Base-by-base conservation (phyloP, 257 asterid species). In the Solanum gracilifrons region DNA sequence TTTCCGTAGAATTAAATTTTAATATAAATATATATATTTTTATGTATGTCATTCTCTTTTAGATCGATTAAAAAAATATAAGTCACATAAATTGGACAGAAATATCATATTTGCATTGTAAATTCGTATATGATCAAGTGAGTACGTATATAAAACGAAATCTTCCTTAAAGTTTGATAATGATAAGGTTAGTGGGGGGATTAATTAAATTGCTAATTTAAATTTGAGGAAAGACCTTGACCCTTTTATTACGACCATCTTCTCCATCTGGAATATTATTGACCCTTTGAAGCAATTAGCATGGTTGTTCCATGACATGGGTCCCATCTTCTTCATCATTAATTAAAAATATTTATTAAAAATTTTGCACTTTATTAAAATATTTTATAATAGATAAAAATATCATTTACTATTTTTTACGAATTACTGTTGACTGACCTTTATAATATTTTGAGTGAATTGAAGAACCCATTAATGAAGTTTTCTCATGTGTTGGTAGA, bases 191-290 rank as follows among this genome's bases (percentile, higher is more conserved):
- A 69, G 84, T 86, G 68, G 27, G 7, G 36, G 88, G 31, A 21
- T 21, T 74, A 74, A 41, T 43, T 80, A 27, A 29, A 25, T 41
- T 76, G 62, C 76, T 87, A 32, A 72, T 72, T 86, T 41, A 41
- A 13, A 29, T 79, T 79, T 43, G 16, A 41, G 62, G 39, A 16
- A 79, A 20, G 87, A 87, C 41, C 66, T 88, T 90, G 92, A 88
- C 92, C 33, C 69, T 58, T 46, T 43, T 69, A 79, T 76, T 79
- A 83, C 5, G 91, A 89, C 92, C 92, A 43, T 79, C 66, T 86
- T 88, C 93, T 88, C 88, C 90, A 89, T 86, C 9, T 43, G 55
- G 82, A 74, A 37, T 82, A 27, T 41, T 83, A 76, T 86, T 86
- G 20, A 74, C 62, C 85, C 39, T 46, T 46, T 79, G 66, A 23